Conservation (phyloP, 1,139 yeast genomes). For the Candida tropicalis region DNA sequence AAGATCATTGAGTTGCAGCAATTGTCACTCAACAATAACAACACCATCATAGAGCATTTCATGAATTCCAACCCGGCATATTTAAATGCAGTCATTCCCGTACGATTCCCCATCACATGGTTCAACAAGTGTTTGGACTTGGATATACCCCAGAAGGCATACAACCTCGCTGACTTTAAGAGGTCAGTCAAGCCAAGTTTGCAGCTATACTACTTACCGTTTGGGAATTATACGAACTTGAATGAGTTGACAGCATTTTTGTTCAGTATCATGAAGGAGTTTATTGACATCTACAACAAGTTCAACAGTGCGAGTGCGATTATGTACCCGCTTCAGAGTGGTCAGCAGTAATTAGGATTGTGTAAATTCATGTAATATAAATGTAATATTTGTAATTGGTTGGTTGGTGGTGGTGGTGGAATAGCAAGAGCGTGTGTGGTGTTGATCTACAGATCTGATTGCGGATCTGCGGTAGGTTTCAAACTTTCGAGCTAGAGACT, state of each 20-base stretch:
- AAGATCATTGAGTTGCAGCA: slow-evolving; percentile 35
- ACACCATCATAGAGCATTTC: slow-evolving; percentile 24
- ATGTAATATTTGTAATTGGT: no score
- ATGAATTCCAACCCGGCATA: slow-evolving; percentile 31
- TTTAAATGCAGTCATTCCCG: slow-evolving; percentile 30
- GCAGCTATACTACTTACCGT: slow-evolving; percentile 37
- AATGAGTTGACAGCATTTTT: slow-evolving; percentile 37
- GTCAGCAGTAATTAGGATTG: slow-evolving; percentile 9
- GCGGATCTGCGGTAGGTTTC: no score
- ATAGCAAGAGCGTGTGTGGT: no score
- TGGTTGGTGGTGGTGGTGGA: no score
- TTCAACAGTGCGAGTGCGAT: slow-evolving; percentile 18
- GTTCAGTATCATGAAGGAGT: slow-evolving; percentile 33
- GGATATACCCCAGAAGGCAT: slow-evolving; percentile 15
- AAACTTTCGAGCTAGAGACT: no score
- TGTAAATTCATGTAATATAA: background rate
- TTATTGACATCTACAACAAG: slow-evolving; percentile 30
- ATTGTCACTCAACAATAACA: slow-evolving; percentile 26
- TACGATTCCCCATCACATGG: slow-evolving; percentile 41
- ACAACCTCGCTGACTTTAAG: slow-evolving; percentile 11
- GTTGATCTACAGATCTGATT: background rate
- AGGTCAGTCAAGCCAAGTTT: slow-evolving; percentile 20
- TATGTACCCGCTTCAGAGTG: slow-evolving; percentile 25
- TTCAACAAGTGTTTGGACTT: slow-evolving; percentile 23
- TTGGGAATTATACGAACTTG: slow-evolving; percentile 39